Percentiles rank a stretch among this genome's conserved stretches.
Evolutionary conservation across 192 early-diverging fungal species (phyloP).

Genomic region (Allomyces javanicus): DNA sequence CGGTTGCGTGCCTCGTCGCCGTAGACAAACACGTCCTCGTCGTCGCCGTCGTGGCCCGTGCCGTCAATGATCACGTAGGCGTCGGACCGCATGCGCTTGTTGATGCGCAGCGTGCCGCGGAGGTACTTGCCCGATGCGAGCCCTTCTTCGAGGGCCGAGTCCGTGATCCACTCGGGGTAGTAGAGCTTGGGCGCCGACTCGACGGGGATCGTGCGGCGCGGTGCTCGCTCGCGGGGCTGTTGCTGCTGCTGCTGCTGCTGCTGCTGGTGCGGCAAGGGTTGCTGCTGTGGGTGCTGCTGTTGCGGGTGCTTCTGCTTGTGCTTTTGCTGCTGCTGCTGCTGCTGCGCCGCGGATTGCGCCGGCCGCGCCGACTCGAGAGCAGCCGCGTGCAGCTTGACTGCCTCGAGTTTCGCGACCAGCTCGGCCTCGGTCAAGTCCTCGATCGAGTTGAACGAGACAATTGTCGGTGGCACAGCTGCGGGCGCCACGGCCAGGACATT

Average conservation of each 20-base stretch:
- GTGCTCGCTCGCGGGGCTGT: background rate
- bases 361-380: no score
- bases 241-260: background rate
- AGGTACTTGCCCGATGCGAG: conserved; percentile 30
- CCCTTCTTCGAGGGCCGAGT: background rate
- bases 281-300: background rate
- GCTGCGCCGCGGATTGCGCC: no score
- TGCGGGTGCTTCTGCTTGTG: background rate
- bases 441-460: no score
- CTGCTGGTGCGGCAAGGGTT: background rate
- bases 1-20: conserved; percentile 59
- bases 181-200: no score
- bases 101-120: conserved; percentile 64
- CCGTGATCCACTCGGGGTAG: background rate
- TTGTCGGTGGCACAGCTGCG: no score
- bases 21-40: conserved; percentile 57
- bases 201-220: no score
- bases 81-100: conserved; percentile 62
- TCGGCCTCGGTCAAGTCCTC: no score
- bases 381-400: no score
- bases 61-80: conserved; percentile 70
- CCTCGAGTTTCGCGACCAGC: no score
- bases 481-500: no score
- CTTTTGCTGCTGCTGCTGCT: no score
- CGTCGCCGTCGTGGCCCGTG: conserved; percentile 8